Percentiles rank a stretch among this genome's conserved stretches.
Conservation (phyloP, 495 filamentous ascomycete species). For the Tuber magnatum region DNA sequence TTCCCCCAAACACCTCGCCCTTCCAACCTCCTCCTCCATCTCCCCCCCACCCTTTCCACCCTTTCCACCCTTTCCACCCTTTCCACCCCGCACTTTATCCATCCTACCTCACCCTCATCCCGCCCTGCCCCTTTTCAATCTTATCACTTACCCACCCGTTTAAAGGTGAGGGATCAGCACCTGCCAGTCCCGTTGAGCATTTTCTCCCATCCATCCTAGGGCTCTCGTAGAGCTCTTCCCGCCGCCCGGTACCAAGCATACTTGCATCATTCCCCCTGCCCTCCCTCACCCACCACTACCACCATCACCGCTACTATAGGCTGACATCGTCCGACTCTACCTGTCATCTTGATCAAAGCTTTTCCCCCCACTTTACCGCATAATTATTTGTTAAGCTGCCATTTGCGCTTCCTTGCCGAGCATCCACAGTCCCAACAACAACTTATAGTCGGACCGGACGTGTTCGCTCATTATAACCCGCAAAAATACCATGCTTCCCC, state of each 20-base stretch:
- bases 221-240: neutral
- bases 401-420: neutral
- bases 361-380: neutral
- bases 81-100: neutral
- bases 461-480: neutral
- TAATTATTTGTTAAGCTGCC: neutral
- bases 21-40: neutral
- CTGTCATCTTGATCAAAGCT: neutral
- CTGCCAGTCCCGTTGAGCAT: neutral
- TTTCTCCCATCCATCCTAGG: neutral
- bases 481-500: conserved; percentile 38
- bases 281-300: neutral
- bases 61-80: neutral
- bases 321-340: neutral
- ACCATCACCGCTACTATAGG: neutral
- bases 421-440: neutral
- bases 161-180: neutral
- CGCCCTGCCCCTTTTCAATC: neutral
- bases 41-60: neutral
- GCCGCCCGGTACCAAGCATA: neutral
- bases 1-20: neutral
- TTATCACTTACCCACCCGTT: neutral
- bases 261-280: neutral
- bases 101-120: neutral
- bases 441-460: neutral